Conservation (phyloP, 1,284 basidiomycete species). For the Boletus sp. region DNA sequence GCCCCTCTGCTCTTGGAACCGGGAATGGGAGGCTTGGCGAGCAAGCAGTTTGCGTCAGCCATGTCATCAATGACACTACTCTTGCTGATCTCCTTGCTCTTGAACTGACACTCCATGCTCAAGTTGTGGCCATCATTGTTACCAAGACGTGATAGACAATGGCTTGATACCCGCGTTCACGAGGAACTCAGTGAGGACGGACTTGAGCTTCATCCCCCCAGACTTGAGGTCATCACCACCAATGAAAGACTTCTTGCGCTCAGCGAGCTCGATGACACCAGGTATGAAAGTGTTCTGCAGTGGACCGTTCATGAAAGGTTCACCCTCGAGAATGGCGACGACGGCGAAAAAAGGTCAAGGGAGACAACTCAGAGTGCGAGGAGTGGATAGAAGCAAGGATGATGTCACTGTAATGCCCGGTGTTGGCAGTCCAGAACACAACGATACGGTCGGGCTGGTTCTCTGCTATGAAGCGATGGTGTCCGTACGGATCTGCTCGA, state of each 20-base stretch:
- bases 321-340: conserved; percentile 92
- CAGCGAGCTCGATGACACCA: conserved; percentile 91
- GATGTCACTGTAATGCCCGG: conserved; percentile 96
- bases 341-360: conserved; percentile 96
- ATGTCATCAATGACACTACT: conserved; percentile 97
- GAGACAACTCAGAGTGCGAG: conserved; percentile 92
- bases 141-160: conserved; percentile 92
- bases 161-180: conserved; percentile 99
- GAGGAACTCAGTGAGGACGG: conserved; percentile 95
- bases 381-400: conserved; percentile 82
- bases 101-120: conserved; percentile 92
- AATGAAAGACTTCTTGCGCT: conserved; percentile 89
- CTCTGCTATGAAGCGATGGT: conserved; percentile 91
- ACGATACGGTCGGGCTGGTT: conserved; percentile 86
- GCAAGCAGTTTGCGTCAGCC: conserved; percentile 87
- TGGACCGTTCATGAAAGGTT: conserved; percentile 96
- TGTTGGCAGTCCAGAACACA: conserved; percentile 99
- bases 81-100: conserved; percentile 98
- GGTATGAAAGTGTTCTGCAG: conserved; percentile 99
- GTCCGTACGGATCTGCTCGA: conserved; percentile 90
- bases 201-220: conserved; percentile 93
- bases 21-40: conserved; percentile 79
- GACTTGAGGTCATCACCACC: conserved; percentile 98
- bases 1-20: conserved; percentile 62
- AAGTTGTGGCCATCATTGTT: conserved; percentile 98